Conservation (phyloP, 2,329 filamentous ascomycete genomes). For the Sclerotinia sclerotiorum region DNA sequence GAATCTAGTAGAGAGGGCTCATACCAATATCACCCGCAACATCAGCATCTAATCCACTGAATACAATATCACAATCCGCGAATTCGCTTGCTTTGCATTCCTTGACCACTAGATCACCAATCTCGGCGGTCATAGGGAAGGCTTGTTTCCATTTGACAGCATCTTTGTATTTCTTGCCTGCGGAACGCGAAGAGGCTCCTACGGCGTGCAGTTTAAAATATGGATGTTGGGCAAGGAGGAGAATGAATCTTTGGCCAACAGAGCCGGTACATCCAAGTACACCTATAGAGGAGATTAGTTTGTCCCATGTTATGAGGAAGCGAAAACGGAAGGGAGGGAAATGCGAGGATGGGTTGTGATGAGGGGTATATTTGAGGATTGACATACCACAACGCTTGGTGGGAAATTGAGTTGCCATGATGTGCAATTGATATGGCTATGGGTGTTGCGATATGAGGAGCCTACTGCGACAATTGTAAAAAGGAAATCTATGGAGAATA, state of each 20-base stretch:
- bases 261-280: constrained; percentile 92
- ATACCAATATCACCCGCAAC: constrained; percentile 88
- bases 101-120: constrained; percentile 80
- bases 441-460: background rate
- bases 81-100: constrained; percentile 83
- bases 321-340: background rate
- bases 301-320: background rate
- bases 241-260: constrained; percentile 92
- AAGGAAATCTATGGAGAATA: background rate
- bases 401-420: constrained; percentile 45
- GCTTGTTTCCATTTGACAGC: constrained; percentile 95
- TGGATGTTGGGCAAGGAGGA: constrained; percentile 85
- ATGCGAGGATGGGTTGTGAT: background rate
- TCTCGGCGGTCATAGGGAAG: constrained; percentile 70
- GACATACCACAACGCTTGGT: constrained; percentile 54
- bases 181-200: constrained; percentile 84
- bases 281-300: constrained; percentile 44
- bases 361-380: constrained; percentile 24
- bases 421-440: background rate
- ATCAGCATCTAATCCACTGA: constrained; percentile 88
- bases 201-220: constrained; percentile 83
- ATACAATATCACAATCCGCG: constrained; percentile 86
- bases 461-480: background rate
- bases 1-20: constrained; percentile 31
- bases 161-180: constrained; percentile 92